phyloP scores from a whole-genome alignment of 306 rosid genomes.

The Lathyrus sativus region DNA sequence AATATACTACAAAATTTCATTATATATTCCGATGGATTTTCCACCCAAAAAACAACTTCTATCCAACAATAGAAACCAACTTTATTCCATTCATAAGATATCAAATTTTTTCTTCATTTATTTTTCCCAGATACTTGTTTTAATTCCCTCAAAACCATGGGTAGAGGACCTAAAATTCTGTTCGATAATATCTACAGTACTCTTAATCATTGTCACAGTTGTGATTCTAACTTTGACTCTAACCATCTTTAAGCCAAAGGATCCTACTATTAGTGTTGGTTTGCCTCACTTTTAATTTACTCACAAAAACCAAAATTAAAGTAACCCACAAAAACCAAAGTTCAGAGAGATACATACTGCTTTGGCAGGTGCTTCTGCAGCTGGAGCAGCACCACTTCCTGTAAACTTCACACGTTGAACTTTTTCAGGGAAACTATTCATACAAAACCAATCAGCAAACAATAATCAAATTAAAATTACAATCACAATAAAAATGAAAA shows the following conservation, averaged over 20 bases:
- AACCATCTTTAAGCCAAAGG: constrained; percentile 49
- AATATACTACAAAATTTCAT: neutral
- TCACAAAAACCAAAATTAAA: too few relatives aligned
- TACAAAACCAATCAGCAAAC: neutral
- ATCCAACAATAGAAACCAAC: neutral
- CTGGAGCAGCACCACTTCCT: constrained; percentile 47
- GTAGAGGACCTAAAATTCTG: constrained; percentile 42
- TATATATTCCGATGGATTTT: neutral
- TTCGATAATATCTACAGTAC: constrained; percentile 15
- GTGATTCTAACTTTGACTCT: constrained; percentile 32
- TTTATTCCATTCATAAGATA: neutral
- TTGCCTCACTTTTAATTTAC: constrained; percentile 36
- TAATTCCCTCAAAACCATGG: constrained; percentile 38
- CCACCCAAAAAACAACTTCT: neutral
- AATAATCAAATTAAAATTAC: neutral
- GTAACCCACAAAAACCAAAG: neutral
- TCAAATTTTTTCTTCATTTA: neutral
- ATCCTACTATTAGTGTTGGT: constrained; percentile 39
- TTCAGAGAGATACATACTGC: constrained; percentile 33
- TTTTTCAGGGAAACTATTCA: constrained; percentile 69
- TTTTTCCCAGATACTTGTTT: neutral
- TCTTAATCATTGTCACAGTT: constrained; percentile 28
- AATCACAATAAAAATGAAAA: too few relatives aligned
- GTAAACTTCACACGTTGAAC: constrained; percentile 65
- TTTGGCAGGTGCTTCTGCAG: constrained; percentile 56